Conservation (phyloP, 371 early-diverging fungal genomes). For the Saksenaea oblongispora region DNA sequence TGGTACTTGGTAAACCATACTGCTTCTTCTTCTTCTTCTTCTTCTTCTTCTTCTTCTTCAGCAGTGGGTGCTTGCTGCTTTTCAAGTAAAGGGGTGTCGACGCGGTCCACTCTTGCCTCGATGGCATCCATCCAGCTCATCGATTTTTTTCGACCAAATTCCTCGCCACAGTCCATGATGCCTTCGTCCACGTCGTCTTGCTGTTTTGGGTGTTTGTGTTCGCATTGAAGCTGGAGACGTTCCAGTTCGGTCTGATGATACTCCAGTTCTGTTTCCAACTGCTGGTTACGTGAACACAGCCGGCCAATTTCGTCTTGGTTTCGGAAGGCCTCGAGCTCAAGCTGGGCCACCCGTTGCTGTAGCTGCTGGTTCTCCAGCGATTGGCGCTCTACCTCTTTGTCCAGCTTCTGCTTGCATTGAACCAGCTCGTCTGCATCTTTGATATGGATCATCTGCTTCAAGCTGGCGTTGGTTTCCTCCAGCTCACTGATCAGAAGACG, state of each 20-base stretch:
- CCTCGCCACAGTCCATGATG: constrained; percentile 20
- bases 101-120: background rate
- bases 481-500: background rate
- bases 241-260: constrained; percentile 6
- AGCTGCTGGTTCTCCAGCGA: background rate
- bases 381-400: constrained; percentile 1
- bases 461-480: background rate
- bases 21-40: background rate
- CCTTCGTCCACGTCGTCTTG: constrained; percentile 13
- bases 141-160: constrained; percentile 16
- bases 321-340: background rate
- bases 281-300: constrained; percentile 17
- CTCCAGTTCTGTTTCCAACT: constrained; percentile 1
- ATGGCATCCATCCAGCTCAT: background rate
- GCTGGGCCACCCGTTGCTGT: background rate
- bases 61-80: background rate
- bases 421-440: constrained; percentile 3
- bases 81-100: constrained; percentile 10
- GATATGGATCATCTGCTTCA: background rate
- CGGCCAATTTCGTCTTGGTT: constrained; percentile 15
- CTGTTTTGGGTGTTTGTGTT: background rate
- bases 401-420: constrained; percentile 7
- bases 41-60: background rate
- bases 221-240: constrained; percentile 6
- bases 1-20: background rate